phyloP scores from a whole-genome alignment of 108 stramenopile genomes.

The Parietichytrium sp. region DNA sequence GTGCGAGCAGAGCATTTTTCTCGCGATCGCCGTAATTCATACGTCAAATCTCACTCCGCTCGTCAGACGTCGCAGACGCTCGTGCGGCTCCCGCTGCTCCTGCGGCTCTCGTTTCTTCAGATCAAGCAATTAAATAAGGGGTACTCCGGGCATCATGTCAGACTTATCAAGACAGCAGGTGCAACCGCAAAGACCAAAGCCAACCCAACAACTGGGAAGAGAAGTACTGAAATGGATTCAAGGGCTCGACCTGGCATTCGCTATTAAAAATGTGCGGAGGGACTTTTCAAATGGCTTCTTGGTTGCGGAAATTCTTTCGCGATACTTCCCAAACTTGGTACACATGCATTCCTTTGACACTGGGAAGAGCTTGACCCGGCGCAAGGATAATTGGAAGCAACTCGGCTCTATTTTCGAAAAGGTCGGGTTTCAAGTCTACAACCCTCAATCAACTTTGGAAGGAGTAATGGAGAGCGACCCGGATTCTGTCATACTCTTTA shows the following conservation, averaged over 20 bases:
- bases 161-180: too few species aligned
- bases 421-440: neutral
- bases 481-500: neutral
- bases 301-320: constrained; percentile 64
- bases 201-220: constrained; percentile 46
- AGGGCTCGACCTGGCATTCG: constrained; percentile 62
- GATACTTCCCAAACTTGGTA: constrained; percentile 62
- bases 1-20: too few species aligned
- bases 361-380: constrained; percentile 46
- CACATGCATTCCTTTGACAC: constrained; percentile 66
- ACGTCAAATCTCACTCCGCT: too few species aligned
- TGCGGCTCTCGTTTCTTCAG: too few species aligned
- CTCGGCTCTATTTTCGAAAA: constrained; percentile 41
- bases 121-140: too few species aligned
- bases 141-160: too few species aligned
- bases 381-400: constrained; percentile 66
- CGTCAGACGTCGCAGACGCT: too few species aligned
- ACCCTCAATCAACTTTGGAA: neutral
- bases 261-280: constrained; percentile 63
- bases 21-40: too few species aligned
- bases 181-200: neutral
- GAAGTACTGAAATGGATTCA: constrained; percentile 67
- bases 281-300: constrained; percentile 71
- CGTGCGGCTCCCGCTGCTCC: too few species aligned
- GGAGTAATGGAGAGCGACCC: neutral